phyloP scores from a whole-genome alignment of 305 asterid species.

The Fraxinus platypoda region DNA sequence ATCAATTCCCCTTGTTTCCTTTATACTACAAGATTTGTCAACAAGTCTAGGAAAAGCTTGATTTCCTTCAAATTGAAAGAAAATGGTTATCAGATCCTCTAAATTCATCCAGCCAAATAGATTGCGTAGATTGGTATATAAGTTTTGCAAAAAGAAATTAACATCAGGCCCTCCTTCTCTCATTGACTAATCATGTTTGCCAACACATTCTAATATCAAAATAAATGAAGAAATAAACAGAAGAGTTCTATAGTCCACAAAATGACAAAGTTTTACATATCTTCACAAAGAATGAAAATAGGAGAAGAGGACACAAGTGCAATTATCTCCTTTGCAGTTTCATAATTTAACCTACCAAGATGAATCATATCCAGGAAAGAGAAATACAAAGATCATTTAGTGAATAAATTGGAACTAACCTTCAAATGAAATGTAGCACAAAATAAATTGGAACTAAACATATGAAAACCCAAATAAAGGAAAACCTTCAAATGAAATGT shows the following conservation, averaged over 20 bases:
- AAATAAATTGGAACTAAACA: constrained; percentile 27
- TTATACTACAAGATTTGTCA: not conserved
- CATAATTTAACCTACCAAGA: not conserved
- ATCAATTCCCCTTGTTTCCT: not conserved
- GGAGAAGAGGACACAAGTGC: not conserved
- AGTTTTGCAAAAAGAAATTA: not conserved
- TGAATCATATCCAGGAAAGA: not conserved
- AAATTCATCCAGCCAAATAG: not conserved
- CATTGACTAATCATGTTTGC: not conserved
- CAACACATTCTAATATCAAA: not conserved
- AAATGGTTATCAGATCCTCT: not conserved
- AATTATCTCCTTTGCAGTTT: not conserved
- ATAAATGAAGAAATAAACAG: not conserved
- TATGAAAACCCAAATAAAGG: not conserved
- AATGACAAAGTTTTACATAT: not conserved
- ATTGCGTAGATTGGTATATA: not conserved
- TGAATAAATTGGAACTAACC: not conserved
- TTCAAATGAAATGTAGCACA: not conserved
- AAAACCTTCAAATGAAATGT: not conserved
- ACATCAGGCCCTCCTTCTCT: not conserved
- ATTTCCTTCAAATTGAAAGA: not conserved
- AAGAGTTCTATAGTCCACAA: not conserved
- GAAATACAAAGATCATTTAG: not conserved
- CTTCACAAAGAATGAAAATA: not conserved
- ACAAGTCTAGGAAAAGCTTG: not conserved